phyloP scores from a whole-genome alignment of 495 filamentous ascomycete genomes.

The Penicillium lividum region DNA sequence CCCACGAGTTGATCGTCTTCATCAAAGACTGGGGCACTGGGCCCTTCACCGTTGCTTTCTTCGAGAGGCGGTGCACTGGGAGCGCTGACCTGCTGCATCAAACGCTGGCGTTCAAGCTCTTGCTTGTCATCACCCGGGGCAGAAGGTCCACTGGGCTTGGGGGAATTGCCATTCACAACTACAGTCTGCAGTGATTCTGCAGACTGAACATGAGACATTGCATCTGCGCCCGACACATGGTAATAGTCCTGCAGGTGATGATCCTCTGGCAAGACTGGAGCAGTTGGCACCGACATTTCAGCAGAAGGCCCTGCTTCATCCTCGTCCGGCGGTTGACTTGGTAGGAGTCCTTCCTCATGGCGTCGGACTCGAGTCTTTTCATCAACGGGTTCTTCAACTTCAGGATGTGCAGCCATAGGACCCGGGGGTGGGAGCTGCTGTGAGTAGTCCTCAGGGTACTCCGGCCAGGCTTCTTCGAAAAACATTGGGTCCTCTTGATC shows the following conservation, averaged over 20 bases:
- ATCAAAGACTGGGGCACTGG: slow-evolving; percentile 69
- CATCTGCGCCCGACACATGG: slow-evolving; percentile 30
- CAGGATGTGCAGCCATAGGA: slow-evolving; percentile 54
- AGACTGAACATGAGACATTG: slow-evolving; percentile 37
- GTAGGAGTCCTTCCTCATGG: slow-evolving; percentile 68
- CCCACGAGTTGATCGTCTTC: slow-evolving; percentile 54
- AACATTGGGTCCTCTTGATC: slow-evolving; percentile 41
- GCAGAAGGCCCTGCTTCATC: slow-evolving; percentile 52
- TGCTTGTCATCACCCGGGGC: slow-evolving; percentile 71
- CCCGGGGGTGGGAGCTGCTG: slow-evolving; percentile 22
- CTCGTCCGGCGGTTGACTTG: slow-evolving; percentile 63
- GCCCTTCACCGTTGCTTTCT: slow-evolving; percentile 42
- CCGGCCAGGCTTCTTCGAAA: slow-evolving; percentile 33
- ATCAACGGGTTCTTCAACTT: slow-evolving; percentile 56
- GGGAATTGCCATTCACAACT: slow-evolving; percentile 23
- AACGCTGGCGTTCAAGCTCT: slow-evolving; percentile 73
- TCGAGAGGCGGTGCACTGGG: slow-evolving; percentile 45
- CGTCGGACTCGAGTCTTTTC: slow-evolving; percentile 70
- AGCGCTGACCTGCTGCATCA: slow-evolving; percentile 72
- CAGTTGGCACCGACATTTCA: slow-evolving; percentile 29
- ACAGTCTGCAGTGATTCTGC: slow-evolving; percentile 45
- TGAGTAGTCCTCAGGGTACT: slow-evolving; percentile 24
- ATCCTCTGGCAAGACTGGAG: slow-evolving; percentile 44
- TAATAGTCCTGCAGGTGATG: slow-evolving; percentile 41
- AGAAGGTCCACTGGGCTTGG: slow-evolving; percentile 25